phyloP scores from a whole-genome alignment of 257 asterid genomes.

The Capsicum chinense region DNA sequence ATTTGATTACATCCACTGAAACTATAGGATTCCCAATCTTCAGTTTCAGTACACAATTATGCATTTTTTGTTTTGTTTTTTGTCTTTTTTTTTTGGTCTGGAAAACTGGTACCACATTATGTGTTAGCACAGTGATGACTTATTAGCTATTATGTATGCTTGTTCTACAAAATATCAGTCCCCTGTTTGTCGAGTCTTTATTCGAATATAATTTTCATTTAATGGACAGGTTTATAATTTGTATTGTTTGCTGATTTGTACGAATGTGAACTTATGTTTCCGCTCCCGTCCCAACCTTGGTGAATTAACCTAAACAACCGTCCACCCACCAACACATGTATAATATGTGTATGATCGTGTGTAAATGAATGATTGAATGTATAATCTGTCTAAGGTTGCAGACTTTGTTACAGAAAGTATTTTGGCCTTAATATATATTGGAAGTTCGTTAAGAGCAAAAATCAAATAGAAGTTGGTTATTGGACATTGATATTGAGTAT shows the following conservation, averaged over 20 bases:
- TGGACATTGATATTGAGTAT: not conserved
- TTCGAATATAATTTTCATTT: not conserved
- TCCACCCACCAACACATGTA: no score
- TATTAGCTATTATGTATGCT: not conserved
- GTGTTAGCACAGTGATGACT: not conserved
- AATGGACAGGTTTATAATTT: not conserved
- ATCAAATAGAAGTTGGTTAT: no score
- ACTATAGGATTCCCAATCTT: not conserved
- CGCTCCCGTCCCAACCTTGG: no score
- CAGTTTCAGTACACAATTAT: not conserved
- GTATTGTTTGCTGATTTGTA: not conserved
- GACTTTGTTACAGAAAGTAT: not conserved
- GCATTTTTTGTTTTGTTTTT: not conserved
- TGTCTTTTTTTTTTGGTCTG: not conserved
- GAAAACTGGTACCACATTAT: not conserved
- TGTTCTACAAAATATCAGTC: not conserved
- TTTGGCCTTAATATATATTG: not conserved
- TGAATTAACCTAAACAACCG: no score
- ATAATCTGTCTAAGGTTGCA: no score
- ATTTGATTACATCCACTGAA: not conserved
- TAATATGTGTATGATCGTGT: conserved; percentile 10
- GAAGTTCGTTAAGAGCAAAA: not conserved
- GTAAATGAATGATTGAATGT: no score
- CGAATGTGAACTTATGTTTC: not conserved
- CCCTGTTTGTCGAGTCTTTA: conserved; percentile 17